A percentile compares a stretch with the other conserved stretches of the same genome.
Evolutionary conservation across 73 alveolate species (phyloP).

Genomic region (Stentor coeruleus): DNA sequence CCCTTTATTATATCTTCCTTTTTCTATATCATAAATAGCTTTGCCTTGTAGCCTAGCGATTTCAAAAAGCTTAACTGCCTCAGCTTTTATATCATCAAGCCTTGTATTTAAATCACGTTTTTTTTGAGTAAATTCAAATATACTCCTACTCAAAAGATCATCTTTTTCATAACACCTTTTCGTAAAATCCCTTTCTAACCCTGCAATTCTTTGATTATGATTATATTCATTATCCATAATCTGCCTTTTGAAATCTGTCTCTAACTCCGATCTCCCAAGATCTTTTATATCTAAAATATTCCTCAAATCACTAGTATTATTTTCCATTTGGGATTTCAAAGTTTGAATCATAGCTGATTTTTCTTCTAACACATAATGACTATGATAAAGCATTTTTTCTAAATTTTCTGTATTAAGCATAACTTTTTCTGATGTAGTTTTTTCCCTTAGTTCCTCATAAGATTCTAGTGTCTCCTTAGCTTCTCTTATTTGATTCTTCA

Average conservation of each 20-base stretch:
- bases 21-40: conserved; percentile 1
- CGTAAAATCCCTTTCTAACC: neutral
- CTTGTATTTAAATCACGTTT: neutral
- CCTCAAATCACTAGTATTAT: conserved; percentile 11
- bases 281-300: conserved; percentile 11
- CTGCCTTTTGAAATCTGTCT: neutral
- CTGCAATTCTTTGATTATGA: neutral
- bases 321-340: neutral
- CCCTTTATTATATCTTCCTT: neutral
- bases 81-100: neutral
- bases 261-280: neutral
- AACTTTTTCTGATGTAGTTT: neutral
- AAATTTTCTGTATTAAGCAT: neutral
- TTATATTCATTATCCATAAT: neutral
- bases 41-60: neutral
- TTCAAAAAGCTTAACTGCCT: neutral
- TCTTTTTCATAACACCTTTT: neutral
- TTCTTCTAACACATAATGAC: conserved; percentile 10
- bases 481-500: neutral
- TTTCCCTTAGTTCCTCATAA: neutral
- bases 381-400: neutral
- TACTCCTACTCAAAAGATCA: neutral
- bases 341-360: neutral
- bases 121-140: neutral
- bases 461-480: neutral